phyloP scores from a whole-genome alignment of 306 rosid species.

The Cicer chorassanicum region DNA sequence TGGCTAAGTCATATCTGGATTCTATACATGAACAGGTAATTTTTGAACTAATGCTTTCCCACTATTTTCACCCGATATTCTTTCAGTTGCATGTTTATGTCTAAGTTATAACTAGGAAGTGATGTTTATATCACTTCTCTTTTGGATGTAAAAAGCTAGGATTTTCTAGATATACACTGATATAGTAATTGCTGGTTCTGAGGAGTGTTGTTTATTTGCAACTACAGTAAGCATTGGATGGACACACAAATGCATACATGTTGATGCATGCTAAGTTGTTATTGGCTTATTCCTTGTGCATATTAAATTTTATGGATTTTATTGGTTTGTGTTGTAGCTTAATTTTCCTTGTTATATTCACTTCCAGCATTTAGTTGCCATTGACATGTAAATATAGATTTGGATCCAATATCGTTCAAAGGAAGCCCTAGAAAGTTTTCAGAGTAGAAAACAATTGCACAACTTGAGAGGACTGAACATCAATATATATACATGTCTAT shows the following conservation, averaged over 20 bases:
- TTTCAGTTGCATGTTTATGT: conserved; percentile 27
- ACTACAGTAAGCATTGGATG: conserved; percentile 16
- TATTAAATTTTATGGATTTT: conserved; percentile 32
- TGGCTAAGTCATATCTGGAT: conserved; percentile 92
- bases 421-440: conserved; percentile 8
- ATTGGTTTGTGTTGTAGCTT: conserved; percentile 12
- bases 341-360: background rate
- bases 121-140: conserved; percentile 32
- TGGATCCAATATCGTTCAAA: conserved; percentile 18
- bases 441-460: conserved; percentile 17
- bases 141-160: conserved; percentile 6
- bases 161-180: conserved; percentile 9
- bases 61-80: conserved; percentile 8
- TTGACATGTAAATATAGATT: conserved; percentile 20
- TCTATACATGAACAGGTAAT: conserved; percentile 94
- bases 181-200: conserved; percentile 25
- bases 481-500: conserved; percentile 15
- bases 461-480: conserved; percentile 25
- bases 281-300: conserved; percentile 31
- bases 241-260: background rate
- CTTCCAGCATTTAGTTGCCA: conserved; percentile 32
- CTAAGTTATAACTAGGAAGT: conserved; percentile 20
- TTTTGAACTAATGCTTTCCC: conserved; percentile 35
- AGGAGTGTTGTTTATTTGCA: conserved; percentile 11
- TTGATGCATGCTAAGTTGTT: conserved; percentile 23